These are phyloP conservation scores for Conticribra weissflogii DNA, from an alignment of 108 stramenopile genomes.

Conservation along the genomic window DNA sequence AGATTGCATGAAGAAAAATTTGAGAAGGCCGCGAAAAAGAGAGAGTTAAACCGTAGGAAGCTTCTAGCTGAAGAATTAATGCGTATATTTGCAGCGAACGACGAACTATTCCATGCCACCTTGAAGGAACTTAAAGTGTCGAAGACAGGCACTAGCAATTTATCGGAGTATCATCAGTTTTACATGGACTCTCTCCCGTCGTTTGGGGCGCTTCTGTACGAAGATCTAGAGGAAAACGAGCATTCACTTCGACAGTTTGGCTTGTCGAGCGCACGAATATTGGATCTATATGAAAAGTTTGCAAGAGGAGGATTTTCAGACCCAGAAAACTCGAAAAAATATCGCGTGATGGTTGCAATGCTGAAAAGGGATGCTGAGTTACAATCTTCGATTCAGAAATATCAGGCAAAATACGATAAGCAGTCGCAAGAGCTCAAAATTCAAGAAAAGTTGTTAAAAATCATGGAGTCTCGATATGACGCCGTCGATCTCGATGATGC, in stretches of 20 bases:
- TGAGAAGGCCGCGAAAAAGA: not conserved
- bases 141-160: constrained; percentile 20
- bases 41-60: not conserved
- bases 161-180: constrained; percentile 53
- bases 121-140: constrained; percentile 53
- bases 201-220: constrained; percentile 32
- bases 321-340: constrained; percentile 39
- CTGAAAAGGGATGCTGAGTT: constrained; percentile 15
- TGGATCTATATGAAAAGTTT: constrained; percentile 29
- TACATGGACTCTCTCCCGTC: constrained; percentile 59
- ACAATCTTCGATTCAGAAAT: not conserved
- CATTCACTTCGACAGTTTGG: constrained; percentile 1
- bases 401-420: not conserved
- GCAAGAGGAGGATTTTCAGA: constrained; percentile 51
- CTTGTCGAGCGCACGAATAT: not conserved
- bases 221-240: constrained; percentile 16
- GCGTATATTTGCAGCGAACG: constrained; percentile 25
- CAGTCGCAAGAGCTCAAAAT: constrained; percentile 1
- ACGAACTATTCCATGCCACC: constrained; percentile 44
- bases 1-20: constrained; percentile 6
- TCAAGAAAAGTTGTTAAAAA: not conserved
- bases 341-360: constrained; percentile 31
- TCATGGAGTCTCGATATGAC: not conserved
- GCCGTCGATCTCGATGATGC: too few relatives aligned
- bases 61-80: constrained; percentile 18